Conservation (phyloP, 192 early-diverging fungal genomes). For the Umbelopsis ramanniana region DNA sequence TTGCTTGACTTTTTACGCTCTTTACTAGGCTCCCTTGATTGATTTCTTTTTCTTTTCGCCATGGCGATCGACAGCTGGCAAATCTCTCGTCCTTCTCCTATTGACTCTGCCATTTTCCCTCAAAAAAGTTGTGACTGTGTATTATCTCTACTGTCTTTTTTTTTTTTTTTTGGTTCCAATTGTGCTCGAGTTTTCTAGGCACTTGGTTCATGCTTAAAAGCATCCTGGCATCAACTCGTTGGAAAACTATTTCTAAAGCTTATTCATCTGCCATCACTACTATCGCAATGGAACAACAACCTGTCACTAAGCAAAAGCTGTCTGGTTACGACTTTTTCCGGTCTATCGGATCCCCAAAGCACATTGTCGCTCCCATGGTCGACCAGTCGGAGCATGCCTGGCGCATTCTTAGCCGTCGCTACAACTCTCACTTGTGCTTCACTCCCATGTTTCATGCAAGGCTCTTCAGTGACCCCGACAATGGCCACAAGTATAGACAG, state of each 20-base stretch:
- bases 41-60: constrained; percentile 6
- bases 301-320: constrained; percentile 49
- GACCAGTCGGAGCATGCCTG: constrained; percentile 96
- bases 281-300: constrained; percentile 5
- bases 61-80: not conserved
- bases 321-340: constrained; percentile 83
- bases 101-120: not conserved
- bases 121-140: not conserved
- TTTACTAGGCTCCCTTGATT: not conserved
- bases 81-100: not conserved
- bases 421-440: constrained; percentile 89
- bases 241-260: not conserved
- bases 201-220: constrained; percentile 2
- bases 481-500: constrained; percentile 63
- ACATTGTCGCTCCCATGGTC: constrained; percentile 95
- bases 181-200: not conserved
- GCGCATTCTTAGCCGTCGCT: constrained; percentile 87
- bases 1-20: not conserved
- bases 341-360: constrained; percentile 70
- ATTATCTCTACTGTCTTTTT: not conserved
- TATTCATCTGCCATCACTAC: not conserved
- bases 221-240: constrained; percentile 9
- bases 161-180: constrained; percentile 1
- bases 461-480: constrained; percentile 71
- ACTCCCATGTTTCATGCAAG: constrained; percentile 98